Percentiles rank a stretch among this genome's conserved stretches.
Conservation (phyloP, 2,329 filamentous ascomycete genomes). For the Apiospora phragmitis region DNA sequence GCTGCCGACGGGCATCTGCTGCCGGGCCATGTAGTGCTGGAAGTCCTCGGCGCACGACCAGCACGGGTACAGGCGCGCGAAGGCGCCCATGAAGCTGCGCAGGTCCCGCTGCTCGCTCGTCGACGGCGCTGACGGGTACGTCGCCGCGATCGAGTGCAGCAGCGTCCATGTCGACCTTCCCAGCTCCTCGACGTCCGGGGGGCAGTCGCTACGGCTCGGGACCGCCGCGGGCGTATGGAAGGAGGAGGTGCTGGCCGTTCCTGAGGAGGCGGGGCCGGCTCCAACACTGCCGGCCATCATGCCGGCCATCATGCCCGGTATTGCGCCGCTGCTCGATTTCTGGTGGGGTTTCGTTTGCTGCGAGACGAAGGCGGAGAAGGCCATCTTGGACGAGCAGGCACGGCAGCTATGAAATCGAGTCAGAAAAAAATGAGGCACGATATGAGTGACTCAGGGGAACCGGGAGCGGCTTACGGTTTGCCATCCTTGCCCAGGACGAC, state of each 20-base stretch:
- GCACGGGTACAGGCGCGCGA: constrained; percentile 89
- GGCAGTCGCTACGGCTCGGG: constrained; percentile 67
- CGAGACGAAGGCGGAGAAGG: constrained; percentile 62
- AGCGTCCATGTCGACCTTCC: constrained; percentile 92
- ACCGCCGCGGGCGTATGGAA: constrained; percentile 17
- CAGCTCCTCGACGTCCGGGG: constrained; percentile 83
- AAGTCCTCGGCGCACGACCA: constrained; percentile 96
- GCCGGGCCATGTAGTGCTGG: constrained; percentile 72
- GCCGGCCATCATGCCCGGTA: constrained; percentile 33
- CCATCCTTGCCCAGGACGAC: constrained; percentile 78
- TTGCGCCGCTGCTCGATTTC: constrained; percentile 34
- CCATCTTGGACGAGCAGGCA: constrained; percentile 65
- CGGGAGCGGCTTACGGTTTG: constrained; percentile 67
- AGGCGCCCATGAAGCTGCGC: constrained; percentile 73
- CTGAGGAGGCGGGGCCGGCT: constrained; percentile 34
- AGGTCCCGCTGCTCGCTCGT: constrained; percentile 73
- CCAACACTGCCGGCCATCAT: constrained; percentile 30
- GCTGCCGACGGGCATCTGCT: constrained; percentile 61
- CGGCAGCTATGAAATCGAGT: constrained; percentile 58
- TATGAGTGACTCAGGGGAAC: background rate
- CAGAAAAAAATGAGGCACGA: background rate
- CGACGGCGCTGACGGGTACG: constrained; percentile 74
- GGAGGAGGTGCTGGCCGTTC: background rate
- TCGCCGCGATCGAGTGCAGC: constrained; percentile 86
- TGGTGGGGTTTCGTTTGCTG: constrained; percentile 50